Evolutionary conservation across 805 yeast species (phyloP).

Genomic region (Starmerella sirachaensis): DNA sequence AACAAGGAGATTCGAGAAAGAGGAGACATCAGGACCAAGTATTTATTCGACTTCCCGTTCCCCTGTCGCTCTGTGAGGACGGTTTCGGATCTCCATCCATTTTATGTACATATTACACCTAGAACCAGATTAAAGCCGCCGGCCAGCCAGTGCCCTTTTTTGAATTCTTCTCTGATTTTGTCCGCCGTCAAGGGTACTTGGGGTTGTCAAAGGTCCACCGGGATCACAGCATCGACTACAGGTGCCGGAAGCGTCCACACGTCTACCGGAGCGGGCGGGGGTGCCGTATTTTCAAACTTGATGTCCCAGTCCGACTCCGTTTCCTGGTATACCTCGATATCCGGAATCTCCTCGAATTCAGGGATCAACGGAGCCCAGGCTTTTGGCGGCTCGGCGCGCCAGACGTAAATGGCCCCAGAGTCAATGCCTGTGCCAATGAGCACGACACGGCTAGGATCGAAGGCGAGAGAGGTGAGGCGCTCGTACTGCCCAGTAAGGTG

Average conservation of each 20-base stretch:
- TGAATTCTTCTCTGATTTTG: neutral
- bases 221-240: constrained; percentile 5
- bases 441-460: constrained; percentile 11
- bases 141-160: too few relatives aligned
- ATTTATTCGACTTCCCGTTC: too few relatives aligned
- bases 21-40: neutral
- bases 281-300: neutral
- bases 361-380: constrained; percentile 13
- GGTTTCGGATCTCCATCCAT: too few relatives aligned
- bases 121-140: too few relatives aligned
- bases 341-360: constrained; percentile 13
- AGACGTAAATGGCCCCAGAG: constrained; percentile 14
- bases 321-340: constrained; percentile 10
- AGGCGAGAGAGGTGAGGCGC: constrained; percentile 8
- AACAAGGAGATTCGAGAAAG: too few relatives aligned
- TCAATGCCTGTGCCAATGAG: constrained; percentile 10
- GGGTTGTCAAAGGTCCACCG: constrained; percentile 4
- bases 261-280: constrained; percentile 3
- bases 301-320: constrained; percentile 15
- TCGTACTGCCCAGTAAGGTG: constrained; percentile 9
- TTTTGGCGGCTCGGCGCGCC: constrained; percentile 13
- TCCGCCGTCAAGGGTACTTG: neutral
- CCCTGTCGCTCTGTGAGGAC: too few relatives aligned
- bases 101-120: neutral
- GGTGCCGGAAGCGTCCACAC: constrained; percentile 13